Conservation (phyloP, 768 basidiomycete species). For the Termitomyces sp. region DNA sequence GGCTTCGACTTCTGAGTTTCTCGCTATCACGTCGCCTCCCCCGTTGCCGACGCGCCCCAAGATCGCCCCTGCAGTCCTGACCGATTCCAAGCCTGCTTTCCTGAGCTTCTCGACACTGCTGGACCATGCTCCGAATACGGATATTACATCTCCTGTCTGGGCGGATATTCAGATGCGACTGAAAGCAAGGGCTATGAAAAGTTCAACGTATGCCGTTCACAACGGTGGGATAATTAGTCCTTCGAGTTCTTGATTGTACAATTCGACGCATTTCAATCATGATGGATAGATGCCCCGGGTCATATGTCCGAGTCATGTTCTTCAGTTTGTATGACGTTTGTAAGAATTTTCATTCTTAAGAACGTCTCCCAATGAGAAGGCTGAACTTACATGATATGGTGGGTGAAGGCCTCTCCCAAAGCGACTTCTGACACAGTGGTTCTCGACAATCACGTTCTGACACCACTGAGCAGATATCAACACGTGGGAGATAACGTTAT, state of each 20-base stretch:
- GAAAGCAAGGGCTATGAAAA: conserved; percentile 19
- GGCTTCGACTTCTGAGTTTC: background rate
- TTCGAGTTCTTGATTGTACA: conserved; percentile 4
- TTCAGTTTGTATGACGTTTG: background rate
- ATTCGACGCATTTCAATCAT: background rate
- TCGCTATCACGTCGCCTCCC: conserved; percentile 6
- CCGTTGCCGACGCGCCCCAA: conserved; percentile 8
- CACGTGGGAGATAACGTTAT: too few relatives aligned
- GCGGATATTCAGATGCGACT: conserved; percentile 11
- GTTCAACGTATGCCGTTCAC: conserved; percentile 14
- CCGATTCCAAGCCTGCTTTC: background rate
- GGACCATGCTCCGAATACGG: background rate
- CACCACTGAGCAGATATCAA: too few relatives aligned
- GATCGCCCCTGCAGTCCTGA: background rate
- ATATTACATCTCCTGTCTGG: conserved; percentile 2
- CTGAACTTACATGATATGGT: too few relatives aligned
- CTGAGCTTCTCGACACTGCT: conserved; percentile 9
- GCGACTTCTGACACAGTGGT: too few relatives aligned
- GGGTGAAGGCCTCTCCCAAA: too few relatives aligned
- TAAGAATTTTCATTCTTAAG: background rate
- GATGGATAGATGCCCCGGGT: background rate
- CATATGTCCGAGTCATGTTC: too few relatives aligned
- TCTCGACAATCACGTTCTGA: too few relatives aligned
- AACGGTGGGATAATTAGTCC: conserved; percentile 18
- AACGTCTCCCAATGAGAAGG: too few relatives aligned